Conservation (phyloP, 768 basidiomycete genomes). For the Podaxis pistillaris region DNA sequence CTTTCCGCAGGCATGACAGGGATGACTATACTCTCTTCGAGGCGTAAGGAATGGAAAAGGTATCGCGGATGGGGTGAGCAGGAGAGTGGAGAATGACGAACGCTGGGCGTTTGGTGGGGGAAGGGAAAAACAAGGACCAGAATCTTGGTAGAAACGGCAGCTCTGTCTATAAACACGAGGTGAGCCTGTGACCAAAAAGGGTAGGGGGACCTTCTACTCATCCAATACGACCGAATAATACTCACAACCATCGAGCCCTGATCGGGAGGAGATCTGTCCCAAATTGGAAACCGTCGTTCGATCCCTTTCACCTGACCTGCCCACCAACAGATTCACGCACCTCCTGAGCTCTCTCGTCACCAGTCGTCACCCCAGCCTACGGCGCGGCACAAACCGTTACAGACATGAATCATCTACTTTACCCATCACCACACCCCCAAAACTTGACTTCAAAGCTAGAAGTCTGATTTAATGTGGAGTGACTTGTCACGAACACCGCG, state of each 20-base stretch:
- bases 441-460: constrained; percentile 13
- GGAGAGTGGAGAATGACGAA: constrained; percentile 11
- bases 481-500: neutral
- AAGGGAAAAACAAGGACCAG: constrained; percentile 21
- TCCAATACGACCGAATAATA: constrained; percentile 16
- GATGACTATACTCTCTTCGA: neutral
- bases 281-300: constrained; percentile 14
- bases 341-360: neutral
- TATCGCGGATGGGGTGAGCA: constrained; percentile 14
- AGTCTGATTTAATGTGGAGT: constrained; percentile 11
- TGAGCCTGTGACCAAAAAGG: constrained; percentile 25
- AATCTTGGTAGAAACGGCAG: constrained; percentile 23
- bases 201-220: constrained; percentile 14
- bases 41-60: constrained; percentile 3
- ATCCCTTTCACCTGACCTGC: constrained; percentile 7
- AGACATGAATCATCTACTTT: neutral
- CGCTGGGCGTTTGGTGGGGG: constrained; percentile 16
- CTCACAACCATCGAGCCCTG: constrained; percentile 22
- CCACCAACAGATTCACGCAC: neutral
- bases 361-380: neutral
- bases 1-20: constrained; percentile 32
- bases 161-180: constrained; percentile 32
- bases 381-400: neutral
- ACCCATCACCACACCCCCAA: neutral
- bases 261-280: constrained; percentile 32